Evolutionary conservation across 2,329 filamentous ascomycete genomes (phyloP).

Genomic region (Pyricularia grisea): DNA sequence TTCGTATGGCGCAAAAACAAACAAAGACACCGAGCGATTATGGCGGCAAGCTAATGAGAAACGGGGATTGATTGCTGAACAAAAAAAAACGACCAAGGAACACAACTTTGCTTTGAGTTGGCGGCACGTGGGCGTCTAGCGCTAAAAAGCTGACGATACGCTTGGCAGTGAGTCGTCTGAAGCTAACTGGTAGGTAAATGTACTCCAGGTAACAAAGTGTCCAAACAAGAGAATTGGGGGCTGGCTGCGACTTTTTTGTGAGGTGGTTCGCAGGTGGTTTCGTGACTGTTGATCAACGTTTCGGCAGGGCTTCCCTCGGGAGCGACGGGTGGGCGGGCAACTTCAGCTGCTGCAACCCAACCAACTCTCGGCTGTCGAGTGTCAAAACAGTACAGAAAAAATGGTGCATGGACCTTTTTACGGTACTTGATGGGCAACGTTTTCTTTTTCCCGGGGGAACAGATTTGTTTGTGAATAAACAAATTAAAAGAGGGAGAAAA

Average conservation of each 20-base stretch:
- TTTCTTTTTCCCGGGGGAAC: neutral
- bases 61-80: neutral
- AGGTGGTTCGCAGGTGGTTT: constrained; percentile 16
- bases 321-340: neutral
- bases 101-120: neutral
- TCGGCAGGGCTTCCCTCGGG: constrained; percentile 18
- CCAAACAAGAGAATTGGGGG: neutral
- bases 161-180: neutral
- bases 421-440: neutral
- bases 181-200: neutral
- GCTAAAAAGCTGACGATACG: neutral
- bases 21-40: neutral
- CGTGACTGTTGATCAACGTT: constrained; percentile 29
- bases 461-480: neutral
- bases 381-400: neutral
- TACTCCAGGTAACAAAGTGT: neutral
- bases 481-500: neutral
- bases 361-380: neutral
- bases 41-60: neutral
- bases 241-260: neutral
- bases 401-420: neutral
- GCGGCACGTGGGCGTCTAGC: neutral
- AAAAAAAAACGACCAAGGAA: neutral
- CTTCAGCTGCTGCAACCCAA: neutral
- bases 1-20: neutral